These are phyloP conservation scores for Neolentinus lepideus DNA, from an alignment of 1,284 basidiomycete species.

Conservation along the genomic window DNA sequence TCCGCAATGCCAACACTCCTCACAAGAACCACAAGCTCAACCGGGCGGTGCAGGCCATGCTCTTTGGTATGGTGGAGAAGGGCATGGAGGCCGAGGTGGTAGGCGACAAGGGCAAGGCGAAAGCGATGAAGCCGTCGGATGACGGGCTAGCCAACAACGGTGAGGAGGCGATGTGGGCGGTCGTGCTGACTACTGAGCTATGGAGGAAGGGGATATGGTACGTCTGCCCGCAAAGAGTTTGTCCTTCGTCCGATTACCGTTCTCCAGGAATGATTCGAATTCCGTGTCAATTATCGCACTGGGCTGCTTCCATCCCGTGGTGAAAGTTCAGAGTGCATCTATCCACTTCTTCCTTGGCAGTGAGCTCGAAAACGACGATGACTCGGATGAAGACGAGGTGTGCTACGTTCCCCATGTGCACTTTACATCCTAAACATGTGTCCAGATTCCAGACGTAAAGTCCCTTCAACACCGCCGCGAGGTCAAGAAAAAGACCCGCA, in stretches of 20 bases:
- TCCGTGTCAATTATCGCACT: slow-evolving; percentile 90
- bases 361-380: slow-evolving; percentile 65
- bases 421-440: slow-evolving; percentile 7
- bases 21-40: slow-evolving; percentile 96
- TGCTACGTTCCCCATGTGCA: not conserved
- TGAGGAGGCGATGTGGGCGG: slow-evolving; percentile 97
- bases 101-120: slow-evolving; percentile 75
- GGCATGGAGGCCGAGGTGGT: slow-evolving; percentile 78
- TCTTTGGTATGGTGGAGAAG: slow-evolving; percentile 94
- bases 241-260: no score
- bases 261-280: slow-evolving; percentile 89
- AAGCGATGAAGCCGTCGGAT: slow-evolving; percentile 34
- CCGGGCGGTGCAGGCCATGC: slow-evolving; percentile 90
- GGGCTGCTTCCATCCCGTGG: slow-evolving; percentile 90
- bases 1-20: slow-evolving; percentile 85
- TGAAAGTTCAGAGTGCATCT: slow-evolving; percentile 93
- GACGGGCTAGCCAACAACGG: slow-evolving; percentile 41
- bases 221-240: no score
- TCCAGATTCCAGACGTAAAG: slow-evolving; percentile 58
- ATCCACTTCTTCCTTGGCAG: slow-evolving; percentile 96
- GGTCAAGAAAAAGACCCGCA: slow-evolving; percentile 86
- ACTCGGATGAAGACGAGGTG: slow-evolving; percentile 64
- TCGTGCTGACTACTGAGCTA: slow-evolving; percentile 89
- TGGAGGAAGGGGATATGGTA: slow-evolving; percentile 95
- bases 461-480: slow-evolving; percentile 76